Percentiles rank a stretch among this genome's conserved stretches.
Evolutionary conservation across 345 rosid genomes (phyloP).

Genomic region (Firmiana major): DNA sequence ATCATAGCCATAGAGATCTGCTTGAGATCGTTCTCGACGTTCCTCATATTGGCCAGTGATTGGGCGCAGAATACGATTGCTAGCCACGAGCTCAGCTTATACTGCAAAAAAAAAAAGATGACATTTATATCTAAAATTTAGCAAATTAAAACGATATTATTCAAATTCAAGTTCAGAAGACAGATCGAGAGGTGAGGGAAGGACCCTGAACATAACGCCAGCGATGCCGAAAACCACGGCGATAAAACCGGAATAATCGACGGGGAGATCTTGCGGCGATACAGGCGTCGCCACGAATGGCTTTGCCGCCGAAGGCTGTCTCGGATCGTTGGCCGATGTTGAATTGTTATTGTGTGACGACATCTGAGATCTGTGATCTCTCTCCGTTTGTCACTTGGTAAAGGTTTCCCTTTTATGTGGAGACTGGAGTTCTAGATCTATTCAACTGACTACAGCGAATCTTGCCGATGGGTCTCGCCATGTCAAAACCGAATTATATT

Average conservation of each 20-base stretch:
- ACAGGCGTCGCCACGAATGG: conserved; percentile 50
- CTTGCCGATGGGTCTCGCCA: no score
- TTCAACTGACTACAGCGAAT: not conserved
- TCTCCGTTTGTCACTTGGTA: not conserved
- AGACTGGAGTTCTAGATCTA: not conserved
- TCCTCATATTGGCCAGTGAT: conserved; percentile 84
- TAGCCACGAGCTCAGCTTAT: conserved; percentile 95
- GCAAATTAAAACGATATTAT: not conserved
- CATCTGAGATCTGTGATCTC: conserved; percentile 32
- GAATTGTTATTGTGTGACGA: conserved; percentile 46
- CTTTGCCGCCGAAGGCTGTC: conserved; percentile 74
- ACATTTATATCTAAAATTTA: not conserved
- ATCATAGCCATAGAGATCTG: conserved; percentile 98
- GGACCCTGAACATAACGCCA: conserved; percentile 94
- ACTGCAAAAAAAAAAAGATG: conserved; percentile 39
- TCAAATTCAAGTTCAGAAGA: conserved; percentile 12
- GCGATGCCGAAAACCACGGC: conserved; percentile 85
- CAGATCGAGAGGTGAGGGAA: conserved; percentile 1
- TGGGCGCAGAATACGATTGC: conserved; percentile 95
- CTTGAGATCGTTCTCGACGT: conserved; percentile 83
- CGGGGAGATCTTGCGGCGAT: conserved; percentile 79
- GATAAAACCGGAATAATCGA: conserved; percentile 91
- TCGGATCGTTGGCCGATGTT: conserved; percentile 74
- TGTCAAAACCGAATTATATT: no score
- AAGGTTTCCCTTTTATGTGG: not conserved